Base-by-base conservation (phyloP, 345 rosid genomes). In the Adansonia digitata region DNA sequence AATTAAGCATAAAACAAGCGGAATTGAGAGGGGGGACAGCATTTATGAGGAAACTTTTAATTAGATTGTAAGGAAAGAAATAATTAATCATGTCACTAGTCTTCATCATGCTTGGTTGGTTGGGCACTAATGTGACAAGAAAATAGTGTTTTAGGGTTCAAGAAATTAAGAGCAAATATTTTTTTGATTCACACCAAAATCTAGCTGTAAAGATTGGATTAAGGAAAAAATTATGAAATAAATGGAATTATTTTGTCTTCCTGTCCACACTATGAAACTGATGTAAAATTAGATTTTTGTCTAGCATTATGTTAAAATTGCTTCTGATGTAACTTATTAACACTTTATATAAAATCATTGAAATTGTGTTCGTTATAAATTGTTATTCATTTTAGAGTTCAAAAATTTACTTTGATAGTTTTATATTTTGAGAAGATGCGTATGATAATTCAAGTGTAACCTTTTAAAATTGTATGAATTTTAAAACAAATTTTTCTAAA, bases 51-150 rank as follows among this genome's bases (percentile, higher is more conserved):
- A n/a, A n/a, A n/a, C n/a, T n/a, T n/a, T n/a, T n/a, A n/a, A n/a
- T n/a, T n/a, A n/a, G n/a, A n/a, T n/a, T n/a, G n/a, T n/a, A n/a
- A n/a, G n/a, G n/a, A n/a, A n/a, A n/a, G n/a, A 65, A 40, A 65
- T 67, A 68, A 46, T 46, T 17, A 68, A 45, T 45, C 72, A 45
- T 68, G 24, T 45, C 39, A 45, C n/a, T n/a, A n/a, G 71, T 67
- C 55, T 26, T 67, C 71, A 43, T 67, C 71, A 67, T 45, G 55
- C 55, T 67, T 67, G 55, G 55, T 67, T 67, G 53, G 71, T 67
- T 67, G 55, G 53, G 71, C 31, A 67, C 71, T 26, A 67, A 45
- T 45, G 55, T 67, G 71, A 67, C 39, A 68, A 26, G 55, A 26
- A n/a, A n/a, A n/a, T n/a, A n/a, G n/a, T 68, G 46, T 15, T 45